Base-by-base conservation (phyloP, 805 yeast genomes). In the Candida corydali region DNA sequence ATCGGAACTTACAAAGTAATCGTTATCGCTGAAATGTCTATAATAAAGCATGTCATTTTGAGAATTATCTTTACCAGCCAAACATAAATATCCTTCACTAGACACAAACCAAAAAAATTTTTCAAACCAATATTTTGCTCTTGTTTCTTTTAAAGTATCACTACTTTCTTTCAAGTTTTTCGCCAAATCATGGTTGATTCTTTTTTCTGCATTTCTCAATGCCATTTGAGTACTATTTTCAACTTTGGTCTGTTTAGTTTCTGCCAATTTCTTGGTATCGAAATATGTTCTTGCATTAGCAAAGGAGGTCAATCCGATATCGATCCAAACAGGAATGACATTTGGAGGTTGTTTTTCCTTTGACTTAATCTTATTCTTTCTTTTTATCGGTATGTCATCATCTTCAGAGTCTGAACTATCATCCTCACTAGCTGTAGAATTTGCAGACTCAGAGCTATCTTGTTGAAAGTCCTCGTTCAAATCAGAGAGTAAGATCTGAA, bases 31-130 rank as follows among this genome's bases (percentile, higher is more conserved):
- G 57, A 88, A 80, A 52, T 86, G 84, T 37, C 87, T 75, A 49
- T 81, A 80, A 51, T 83, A 84, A 18, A 93, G 75, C 64, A 86
- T 74, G 49, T 89, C 96, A 4, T 78, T 71, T 55, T 91, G 98
- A 4, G 76, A 56, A 16, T 70, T 75, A 54, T 93, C 96, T 44
- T 87, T 78, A 1, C 97, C 98, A 32, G 89, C 87, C 37, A 93
- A 59, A 40, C 94, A 84, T 34, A 93, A 62, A 52, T 84, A 88
- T 0, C 93, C 89, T 53, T 91, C 98, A 46, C 82, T 79, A 0
- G 96, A 76, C n/a, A 89, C 68, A 52, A 93, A 93, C 98, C 98
- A 93, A 51, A 72, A 78, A 57, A 82, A 91, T 58, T 91, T 93
- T 55, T 93, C 98, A 63, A 93, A 93, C 86, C 96, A 89, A 54